A percentile compares a stretch with the other conserved stretches of the same genome.
These are phyloP conservation scores for Prunus padus DNA, from an alignment of 306 rosid species.

Conservation along the genomic window DNA sequence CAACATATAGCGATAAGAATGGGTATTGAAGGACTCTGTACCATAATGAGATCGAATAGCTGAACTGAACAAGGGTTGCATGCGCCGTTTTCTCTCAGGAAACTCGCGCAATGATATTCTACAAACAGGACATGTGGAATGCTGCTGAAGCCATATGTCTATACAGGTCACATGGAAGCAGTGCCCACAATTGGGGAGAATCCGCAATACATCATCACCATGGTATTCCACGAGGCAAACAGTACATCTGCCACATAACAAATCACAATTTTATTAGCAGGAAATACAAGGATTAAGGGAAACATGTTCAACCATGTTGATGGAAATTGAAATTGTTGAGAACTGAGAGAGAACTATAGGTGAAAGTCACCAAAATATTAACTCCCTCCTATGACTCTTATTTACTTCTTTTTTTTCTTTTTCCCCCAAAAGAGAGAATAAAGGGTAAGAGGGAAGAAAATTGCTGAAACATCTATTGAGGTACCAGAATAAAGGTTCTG, in stretches of 20 bases:
- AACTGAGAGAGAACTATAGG: background rate
- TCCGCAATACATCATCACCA: slow-evolving; percentile 67
- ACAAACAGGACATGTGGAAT: slow-evolving; percentile 90
- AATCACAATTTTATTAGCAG: slow-evolving; percentile 26
- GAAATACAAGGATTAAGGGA: background rate
- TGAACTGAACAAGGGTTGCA: slow-evolving; percentile 75
- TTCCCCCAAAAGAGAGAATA: background rate
- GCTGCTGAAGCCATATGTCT: slow-evolving; percentile 92
- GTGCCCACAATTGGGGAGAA: slow-evolving; percentile 89
- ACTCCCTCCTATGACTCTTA: background rate
- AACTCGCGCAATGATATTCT: slow-evolving; percentile 64
- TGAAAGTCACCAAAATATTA: background rate
- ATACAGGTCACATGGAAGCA: slow-evolving; percentile 85
- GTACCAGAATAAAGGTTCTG: background rate
- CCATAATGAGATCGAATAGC: slow-evolving; percentile 46
- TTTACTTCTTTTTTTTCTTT: background rate
- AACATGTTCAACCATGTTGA: background rate
- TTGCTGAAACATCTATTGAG: background rate
- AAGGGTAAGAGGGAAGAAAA: background rate
- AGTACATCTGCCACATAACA: slow-evolving; percentile 57
- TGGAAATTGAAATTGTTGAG: background rate
- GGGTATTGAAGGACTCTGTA: slow-evolving; percentile 40
- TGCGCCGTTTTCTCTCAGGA: slow-evolving; percentile 47
- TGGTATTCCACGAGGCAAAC: slow-evolving; percentile 83
- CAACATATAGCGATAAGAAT: slow-evolving; percentile 45